These are phyloP conservation scores for Exophiala xenobiotica DNA, from an alignment of 2,329 filamentous ascomycete genomes.

Conservation along the genomic window DNA sequence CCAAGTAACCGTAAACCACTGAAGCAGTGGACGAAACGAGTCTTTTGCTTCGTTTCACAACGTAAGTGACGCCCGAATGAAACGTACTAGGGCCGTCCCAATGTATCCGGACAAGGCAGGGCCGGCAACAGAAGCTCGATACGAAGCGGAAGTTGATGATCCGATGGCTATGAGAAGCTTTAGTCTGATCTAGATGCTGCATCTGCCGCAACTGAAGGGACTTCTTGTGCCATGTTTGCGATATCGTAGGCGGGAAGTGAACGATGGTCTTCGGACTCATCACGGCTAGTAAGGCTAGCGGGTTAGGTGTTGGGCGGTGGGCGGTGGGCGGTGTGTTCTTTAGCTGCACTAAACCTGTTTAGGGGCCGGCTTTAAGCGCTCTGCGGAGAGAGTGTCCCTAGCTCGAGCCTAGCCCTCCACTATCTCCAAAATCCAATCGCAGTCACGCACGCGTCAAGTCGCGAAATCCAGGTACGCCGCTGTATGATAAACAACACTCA, in stretches of 20 bases:
- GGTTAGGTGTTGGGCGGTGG: not conserved
- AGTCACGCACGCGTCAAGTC: not conserved
- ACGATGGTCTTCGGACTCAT: no score
- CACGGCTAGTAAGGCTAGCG: no score
- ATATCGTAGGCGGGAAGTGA: no score
- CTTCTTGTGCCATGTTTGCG: no score
- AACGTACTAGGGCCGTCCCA: not conserved
- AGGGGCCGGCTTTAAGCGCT: not conserved
- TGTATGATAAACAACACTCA: slow-evolving; percentile 1
- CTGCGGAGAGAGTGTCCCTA: not conserved
- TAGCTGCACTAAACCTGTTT: not conserved
- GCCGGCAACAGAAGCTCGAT: not conserved
- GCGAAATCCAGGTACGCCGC: not conserved
- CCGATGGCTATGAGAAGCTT: no score
- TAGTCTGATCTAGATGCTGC: no score
- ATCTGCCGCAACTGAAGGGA: no score
- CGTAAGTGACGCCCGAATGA: not conserved
- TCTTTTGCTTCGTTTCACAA: not conserved
- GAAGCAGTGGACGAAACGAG: not conserved
- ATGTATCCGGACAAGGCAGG: not conserved
- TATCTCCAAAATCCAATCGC: not conserved
- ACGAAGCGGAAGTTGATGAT: no score
- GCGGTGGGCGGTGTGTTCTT: not conserved
- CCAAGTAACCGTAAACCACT: not conserved
- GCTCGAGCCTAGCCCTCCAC: no score